Base-by-base conservation (phyloP, 2,329 filamentous ascomycete genomes). In the Hirsutella minnesotensis region DNA sequence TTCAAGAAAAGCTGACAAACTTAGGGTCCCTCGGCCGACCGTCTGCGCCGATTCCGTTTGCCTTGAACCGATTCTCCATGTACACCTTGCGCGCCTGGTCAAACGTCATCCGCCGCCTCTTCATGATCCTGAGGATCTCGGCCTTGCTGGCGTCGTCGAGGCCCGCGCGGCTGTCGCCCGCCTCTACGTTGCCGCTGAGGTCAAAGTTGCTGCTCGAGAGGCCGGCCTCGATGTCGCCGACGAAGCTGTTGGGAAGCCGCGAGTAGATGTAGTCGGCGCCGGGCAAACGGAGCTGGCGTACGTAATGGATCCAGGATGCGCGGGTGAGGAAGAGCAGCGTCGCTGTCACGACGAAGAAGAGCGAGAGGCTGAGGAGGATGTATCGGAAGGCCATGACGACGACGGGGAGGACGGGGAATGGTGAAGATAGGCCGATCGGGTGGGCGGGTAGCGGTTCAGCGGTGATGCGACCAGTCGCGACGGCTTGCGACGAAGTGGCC, bases 91-190 rank as follows among this genome's bases (percentile, higher is more conserved):
- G 75, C 33, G 90, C 92, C 66, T 95, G 87, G 64, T 98, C 90
- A 59, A 98, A 98, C 47, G 73, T 76, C 49, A 96, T 76, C 45
- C 81, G 75, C 49, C 80, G 74, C 59, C 74, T 80, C 75, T 87
- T 90, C 92, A 98, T 98, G 53, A 98, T 89, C 53, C 75, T 76
- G 55, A 88, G 75, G 35, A 98, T 80, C 62, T 94, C 86, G 33
- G 72, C 67, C 70, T 96, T 96, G 44, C 77, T 84, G 39, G 68
- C 69, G 50, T 83, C 79, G 58, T 96, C 89, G 16, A 98, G 71
- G 0, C 92, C 92, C 0, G 79, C 77, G 51, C 92, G 77, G 24
- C 72, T 70, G 60, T 98, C 92, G 40, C 84, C 85, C 12, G 75
- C 77, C 45, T 81, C 80, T 29, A 98, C 70, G 58, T 98, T 98